A percentile compares a stretch with the other conserved stretches of the same genome.
These are phyloP conservation scores for Flueggea neowawraea DNA, from an alignment of 441 rosid species.

Conservation along the genomic window DNA sequence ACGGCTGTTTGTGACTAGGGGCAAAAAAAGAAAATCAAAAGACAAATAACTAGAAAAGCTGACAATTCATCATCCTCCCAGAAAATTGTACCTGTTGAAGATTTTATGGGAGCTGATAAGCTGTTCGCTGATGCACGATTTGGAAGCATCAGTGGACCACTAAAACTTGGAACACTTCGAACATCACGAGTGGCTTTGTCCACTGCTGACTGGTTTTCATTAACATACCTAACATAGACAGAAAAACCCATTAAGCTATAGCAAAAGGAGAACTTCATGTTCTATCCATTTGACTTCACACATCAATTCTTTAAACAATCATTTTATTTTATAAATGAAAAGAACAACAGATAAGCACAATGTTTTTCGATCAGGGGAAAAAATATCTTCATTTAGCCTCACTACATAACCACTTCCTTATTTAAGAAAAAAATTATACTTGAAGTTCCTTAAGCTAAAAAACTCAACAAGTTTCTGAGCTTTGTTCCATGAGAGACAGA, in stretches of 20 bases:
- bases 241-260: neutral
- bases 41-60: neutral
- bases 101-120: constrained; percentile 95
- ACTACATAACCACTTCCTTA: no score
- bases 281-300: no score
- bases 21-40: neutral
- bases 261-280: no score
- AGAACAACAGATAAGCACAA: no score
- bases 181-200: constrained; percentile 48
- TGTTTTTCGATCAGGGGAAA: no score
- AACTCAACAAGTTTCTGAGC: no score
- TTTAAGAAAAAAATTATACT: no score
- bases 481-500: no score
- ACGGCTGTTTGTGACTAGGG: neutral
- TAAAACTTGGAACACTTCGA: constrained; percentile 84
- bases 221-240: constrained; percentile 47
- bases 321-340: no score
- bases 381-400: no score
- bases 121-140: constrained; percentile 98
- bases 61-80: neutral
- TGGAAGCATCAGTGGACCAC: constrained; percentile 96
- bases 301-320: no score
- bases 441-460: no score
- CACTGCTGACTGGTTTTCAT: constrained; percentile 41
- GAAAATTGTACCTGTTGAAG: constrained; percentile 72